These are phyloP conservation scores for Blastocystis hominis DNA, from an alignment of 352 stramenopile species.

Conservation along the genomic window DNA sequence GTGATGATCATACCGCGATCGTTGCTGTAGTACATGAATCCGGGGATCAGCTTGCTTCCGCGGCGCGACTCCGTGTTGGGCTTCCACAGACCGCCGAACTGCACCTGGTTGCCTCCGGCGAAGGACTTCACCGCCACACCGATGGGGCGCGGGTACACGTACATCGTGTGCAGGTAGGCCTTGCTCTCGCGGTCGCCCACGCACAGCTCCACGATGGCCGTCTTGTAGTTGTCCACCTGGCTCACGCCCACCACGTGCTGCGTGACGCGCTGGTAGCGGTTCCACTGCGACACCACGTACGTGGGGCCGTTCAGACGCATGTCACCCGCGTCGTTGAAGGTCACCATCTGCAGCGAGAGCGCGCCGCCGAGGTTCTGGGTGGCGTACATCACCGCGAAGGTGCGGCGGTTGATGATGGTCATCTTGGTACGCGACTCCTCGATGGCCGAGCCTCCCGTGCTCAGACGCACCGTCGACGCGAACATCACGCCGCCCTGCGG, in stretches of 20 bases:
- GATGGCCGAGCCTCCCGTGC: constrained; percentile 12
- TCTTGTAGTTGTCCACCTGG: constrained; percentile 18
- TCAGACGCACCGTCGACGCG: background rate
- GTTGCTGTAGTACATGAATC: constrained; percentile 49
- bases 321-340: constrained; percentile 15
- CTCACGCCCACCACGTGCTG: background rate
- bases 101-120: constrained; percentile 19
- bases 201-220: background rate
- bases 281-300: background rate
- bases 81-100: constrained; percentile 39
- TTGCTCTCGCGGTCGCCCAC: background rate
- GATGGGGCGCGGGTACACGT: constrained; percentile 26
- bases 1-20: constrained; percentile 2
- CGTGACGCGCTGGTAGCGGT: background rate
- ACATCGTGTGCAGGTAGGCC: constrained; percentile 11
- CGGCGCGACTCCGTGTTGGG: background rate
- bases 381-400: constrained; percentile 13
- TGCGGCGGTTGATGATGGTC: background rate
- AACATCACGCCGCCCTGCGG: constrained; percentile 5
- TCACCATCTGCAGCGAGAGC: constrained; percentile 6
- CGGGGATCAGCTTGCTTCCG: background rate
- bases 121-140: constrained; percentile 33
- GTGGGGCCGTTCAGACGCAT: background rate
- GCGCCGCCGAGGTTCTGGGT: background rate
- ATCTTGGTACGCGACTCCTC: background rate